A percentile compares a stretch with the other conserved stretches of the same genome.
Evolutionary conservation across 495 filamentous ascomycete species (phyloP).

Genomic region (Aspergillus sclerotioniger): DNA sequence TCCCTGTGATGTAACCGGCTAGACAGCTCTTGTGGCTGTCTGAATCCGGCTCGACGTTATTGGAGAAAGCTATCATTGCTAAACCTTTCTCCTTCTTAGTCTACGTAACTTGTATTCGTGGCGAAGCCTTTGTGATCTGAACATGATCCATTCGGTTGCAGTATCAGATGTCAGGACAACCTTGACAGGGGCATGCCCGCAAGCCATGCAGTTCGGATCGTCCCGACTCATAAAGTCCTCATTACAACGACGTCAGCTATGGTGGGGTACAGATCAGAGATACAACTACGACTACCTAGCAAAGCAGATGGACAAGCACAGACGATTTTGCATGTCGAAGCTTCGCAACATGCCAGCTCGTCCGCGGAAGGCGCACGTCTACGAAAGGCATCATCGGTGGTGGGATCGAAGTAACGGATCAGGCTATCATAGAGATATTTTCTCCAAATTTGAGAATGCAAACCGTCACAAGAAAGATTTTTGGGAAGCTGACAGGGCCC

Average conservation of each 20-base stretch:
- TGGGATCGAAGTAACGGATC: slow-evolving; percentile 12
- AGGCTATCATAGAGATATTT: slow-evolving; percentile 15
- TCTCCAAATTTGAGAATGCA: slow-evolving; percentile 13
- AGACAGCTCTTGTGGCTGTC: not conserved
- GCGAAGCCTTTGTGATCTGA: not conserved
- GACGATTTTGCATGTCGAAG: slow-evolving; percentile 17
- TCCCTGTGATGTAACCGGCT: not conserved
- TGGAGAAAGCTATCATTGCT: not conserved
- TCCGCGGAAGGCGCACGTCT: slow-evolving; percentile 4
- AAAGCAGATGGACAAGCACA: slow-evolving; percentile 17
- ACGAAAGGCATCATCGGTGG: slow-evolving; percentile 13
- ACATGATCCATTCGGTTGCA: not conserved
- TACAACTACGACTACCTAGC: not conserved
- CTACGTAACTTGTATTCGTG: not conserved
- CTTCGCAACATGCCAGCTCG: slow-evolving; percentile 11
- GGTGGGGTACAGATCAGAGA: slow-evolving; percentile 2
- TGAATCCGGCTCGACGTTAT: not conserved
- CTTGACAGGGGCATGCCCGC: not conserved
- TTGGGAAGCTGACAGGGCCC: slow-evolving; percentile 21
- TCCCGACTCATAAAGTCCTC: not conserved
- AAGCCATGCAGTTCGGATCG: not conserved
- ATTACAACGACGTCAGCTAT: slow-evolving; percentile 7
- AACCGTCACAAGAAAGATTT: slow-evolving; percentile 11
- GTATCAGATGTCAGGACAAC: not conserved
- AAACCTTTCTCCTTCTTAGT: not conserved